Evolutionary conservation across 1,284 basidiomycete species (phyloP).

Genomic region (Exobasidium cylindrosporum): DNA sequence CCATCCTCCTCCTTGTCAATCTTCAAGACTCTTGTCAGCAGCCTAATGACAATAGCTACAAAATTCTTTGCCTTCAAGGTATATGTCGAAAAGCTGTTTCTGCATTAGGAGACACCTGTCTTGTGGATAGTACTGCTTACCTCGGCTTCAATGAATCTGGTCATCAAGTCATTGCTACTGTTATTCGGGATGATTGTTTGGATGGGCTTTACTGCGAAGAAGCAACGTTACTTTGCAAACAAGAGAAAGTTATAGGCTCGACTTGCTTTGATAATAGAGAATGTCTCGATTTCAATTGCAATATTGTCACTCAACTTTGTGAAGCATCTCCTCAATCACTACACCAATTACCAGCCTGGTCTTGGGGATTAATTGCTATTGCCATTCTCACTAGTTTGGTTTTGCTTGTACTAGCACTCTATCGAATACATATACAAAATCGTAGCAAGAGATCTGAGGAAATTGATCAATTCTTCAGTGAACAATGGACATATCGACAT

Average conservation of each 20-base stretch:
- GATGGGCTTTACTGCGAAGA: slow-evolving; percentile 17
- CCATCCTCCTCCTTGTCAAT: too few species aligned
- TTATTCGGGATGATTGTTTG: slow-evolving; percentile 19
- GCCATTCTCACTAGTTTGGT: slow-evolving; percentile 14
- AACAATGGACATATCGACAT: slow-evolving; percentile 22
- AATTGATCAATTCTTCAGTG: slow-evolving; percentile 21
- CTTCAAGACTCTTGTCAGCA: slow-evolving; percentile 19
- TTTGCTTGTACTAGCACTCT: slow-evolving; percentile 12
- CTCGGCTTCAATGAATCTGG: slow-evolving; percentile 18
- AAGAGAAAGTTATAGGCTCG: slow-evolving; percentile 11
- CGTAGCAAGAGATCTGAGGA: slow-evolving; percentile 16
- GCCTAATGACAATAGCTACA: slow-evolving; percentile 6
- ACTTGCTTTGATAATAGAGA: slow-evolving; percentile 16
- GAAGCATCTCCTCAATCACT: not conserved
- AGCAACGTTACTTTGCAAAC: slow-evolving; percentile 4
- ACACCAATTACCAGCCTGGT: slow-evolving; percentile 12
- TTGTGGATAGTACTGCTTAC: slow-evolving; percentile 21
- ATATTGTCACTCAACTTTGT: not conserved
- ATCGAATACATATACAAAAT: slow-evolving; percentile 15
- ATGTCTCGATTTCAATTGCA: slow-evolving; percentile 22
- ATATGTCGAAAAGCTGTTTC: slow-evolving; percentile 12
- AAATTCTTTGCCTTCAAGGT: slow-evolving; percentile 15
- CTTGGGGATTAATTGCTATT: slow-evolving; percentile 16
- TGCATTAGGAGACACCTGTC: slow-evolving; percentile 9
- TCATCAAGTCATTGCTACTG: slow-evolving; percentile 14